A percentile compares a stretch with the other conserved stretches of the same genome.
These are phyloP conservation scores for Rhizopus delemar DNA, from an alignment of 371 early-diverging fungal genomes.

Conservation along the genomic window DNA sequence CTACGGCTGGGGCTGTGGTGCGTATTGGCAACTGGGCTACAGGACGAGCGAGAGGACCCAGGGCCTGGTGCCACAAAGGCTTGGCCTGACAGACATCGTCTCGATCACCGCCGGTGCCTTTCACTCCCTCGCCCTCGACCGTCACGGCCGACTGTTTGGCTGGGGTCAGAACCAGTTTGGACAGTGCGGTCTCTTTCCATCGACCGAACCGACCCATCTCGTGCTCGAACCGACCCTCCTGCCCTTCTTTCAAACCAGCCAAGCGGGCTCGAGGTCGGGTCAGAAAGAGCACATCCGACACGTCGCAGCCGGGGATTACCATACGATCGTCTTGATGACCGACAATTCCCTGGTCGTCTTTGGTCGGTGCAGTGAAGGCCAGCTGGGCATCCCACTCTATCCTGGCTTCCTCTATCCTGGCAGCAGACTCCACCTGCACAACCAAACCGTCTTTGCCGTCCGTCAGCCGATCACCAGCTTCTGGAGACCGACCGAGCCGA, in stretches of 20 bases:
- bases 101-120: conserved; percentile 79
- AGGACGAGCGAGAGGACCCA: conserved; percentile 59
- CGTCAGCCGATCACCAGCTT: conserved; percentile 54
- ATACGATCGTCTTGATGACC: conserved; percentile 70
- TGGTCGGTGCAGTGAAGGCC: conserved; percentile 88
- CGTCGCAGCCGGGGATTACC: conserved; percentile 85
- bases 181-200: conserved; percentile 74
- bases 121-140: conserved; percentile 80
- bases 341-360: conserved; percentile 75
- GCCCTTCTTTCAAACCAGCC: neutral
- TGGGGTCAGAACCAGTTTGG: conserved; percentile 96
- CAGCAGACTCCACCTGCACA: conserved; percentile 19
- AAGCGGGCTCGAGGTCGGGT: neutral
- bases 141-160: conserved; percentile 65
- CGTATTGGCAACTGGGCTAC: conserved; percentile 84
- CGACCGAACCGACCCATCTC: conserved; percentile 14
- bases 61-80: conserved; percentile 55
- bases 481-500: conserved; percentile 39
- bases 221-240: conserved; percentile 41
- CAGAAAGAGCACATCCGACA: conserved; percentile 22
- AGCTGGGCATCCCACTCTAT: conserved; percentile 68
- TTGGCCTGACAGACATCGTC: conserved; percentile 55
- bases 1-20: conserved; percentile 91
- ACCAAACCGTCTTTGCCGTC: conserved; percentile 56
- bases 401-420: conserved; percentile 31